These are phyloP conservation scores for Chalaropsis thielavioides DNA, from an alignment of 2,329 filamentous ascomycete species.

Conservation along the genomic window DNA sequence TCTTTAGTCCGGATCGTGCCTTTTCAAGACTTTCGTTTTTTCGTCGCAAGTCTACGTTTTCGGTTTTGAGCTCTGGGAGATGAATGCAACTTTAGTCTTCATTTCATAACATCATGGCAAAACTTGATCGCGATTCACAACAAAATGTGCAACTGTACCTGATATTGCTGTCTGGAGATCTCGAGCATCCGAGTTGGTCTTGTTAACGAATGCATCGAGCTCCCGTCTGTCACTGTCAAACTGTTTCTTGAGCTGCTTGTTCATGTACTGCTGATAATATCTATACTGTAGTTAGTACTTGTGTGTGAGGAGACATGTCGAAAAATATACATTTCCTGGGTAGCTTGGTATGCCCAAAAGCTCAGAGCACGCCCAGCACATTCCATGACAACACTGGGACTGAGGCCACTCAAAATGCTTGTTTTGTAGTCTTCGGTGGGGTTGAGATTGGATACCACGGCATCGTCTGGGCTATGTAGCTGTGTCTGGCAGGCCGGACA, in stretches of 20 bases:
- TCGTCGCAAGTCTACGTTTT: constrained; percentile 48
- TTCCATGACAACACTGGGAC: constrained; percentile 70
- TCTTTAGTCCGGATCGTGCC: constrained; percentile 54
- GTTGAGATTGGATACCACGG: constrained; percentile 53
- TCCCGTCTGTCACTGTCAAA: constrained; percentile 46
- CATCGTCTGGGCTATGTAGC: constrained; percentile 60
- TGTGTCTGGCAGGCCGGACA: constrained; percentile 66
- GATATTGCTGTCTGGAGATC: constrained; percentile 53
- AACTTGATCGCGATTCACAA: no score
- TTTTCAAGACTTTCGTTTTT: constrained; percentile 60
- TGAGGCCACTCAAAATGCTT: constrained; percentile 67
- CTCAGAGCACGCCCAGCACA: constrained; percentile 64
- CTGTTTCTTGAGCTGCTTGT: constrained; percentile 58
- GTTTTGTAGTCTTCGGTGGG: constrained; percentile 85
- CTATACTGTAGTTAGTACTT: neutral
- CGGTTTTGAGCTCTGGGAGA: constrained; percentile 37
- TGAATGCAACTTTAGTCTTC: neutral
- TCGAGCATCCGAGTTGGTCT: constrained; percentile 60
- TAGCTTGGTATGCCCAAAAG: constrained; percentile 79
- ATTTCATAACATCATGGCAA: constrained; percentile 11
- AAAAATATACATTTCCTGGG: constrained; percentile 58
- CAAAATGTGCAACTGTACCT: constrained; percentile 19
- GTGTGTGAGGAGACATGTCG: neutral
- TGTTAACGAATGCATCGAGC: constrained; percentile 57
- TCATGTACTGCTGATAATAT: constrained; percentile 60